phyloP scores from a whole-genome alignment of 2,329 filamentous ascomycete species.

The Fusarium falciforme region DNA sequence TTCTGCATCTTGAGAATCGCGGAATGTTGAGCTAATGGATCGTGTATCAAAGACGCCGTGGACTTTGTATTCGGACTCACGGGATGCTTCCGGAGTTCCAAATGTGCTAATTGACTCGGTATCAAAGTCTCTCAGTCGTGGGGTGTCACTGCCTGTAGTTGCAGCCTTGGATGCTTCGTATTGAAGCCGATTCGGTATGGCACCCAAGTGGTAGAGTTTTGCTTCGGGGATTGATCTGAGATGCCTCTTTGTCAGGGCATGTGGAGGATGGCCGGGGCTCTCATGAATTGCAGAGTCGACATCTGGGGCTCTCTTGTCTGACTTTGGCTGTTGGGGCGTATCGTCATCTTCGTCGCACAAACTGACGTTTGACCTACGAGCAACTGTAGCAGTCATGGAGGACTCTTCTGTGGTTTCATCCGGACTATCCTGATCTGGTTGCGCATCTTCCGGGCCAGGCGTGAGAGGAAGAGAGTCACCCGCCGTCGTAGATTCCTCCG shows the following conservation, averaged over 20 bases:
- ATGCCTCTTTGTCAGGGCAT: slow-evolving; percentile 21
- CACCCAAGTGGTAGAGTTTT: slow-evolving; percentile 24
- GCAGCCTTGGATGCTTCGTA: slow-evolving; percentile 29
- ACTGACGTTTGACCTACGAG: neutral
- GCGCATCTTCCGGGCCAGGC: neutral
- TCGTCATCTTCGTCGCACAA: neutral
- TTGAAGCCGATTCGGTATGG: slow-evolving; percentile 7
- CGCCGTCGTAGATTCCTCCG: neutral
- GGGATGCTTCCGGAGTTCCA: neutral
- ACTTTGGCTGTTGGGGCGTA: neutral
- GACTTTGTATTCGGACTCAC: slow-evolving; percentile 1
- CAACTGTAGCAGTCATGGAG: neutral
- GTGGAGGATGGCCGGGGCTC: neutral
- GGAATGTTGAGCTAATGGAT: slow-evolving; percentile 25
- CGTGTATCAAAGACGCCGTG: slow-evolving; percentile 37
- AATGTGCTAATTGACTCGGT: neutral
- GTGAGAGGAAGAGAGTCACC: neutral
- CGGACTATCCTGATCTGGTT: neutral
- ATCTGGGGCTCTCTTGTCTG: neutral
- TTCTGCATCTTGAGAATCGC: slow-evolving; percentile 19
- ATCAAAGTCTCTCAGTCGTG: slow-evolving; percentile 8
- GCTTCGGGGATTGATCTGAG: slow-evolving; percentile 19
- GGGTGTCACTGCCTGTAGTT: slow-evolving; percentile 28
- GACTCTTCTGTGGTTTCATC: slow-evolving; percentile 2
- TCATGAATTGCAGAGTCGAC: neutral